Conservation (phyloP, 768 basidiomycete genomes). For the Hericium coralloides region DNA sequence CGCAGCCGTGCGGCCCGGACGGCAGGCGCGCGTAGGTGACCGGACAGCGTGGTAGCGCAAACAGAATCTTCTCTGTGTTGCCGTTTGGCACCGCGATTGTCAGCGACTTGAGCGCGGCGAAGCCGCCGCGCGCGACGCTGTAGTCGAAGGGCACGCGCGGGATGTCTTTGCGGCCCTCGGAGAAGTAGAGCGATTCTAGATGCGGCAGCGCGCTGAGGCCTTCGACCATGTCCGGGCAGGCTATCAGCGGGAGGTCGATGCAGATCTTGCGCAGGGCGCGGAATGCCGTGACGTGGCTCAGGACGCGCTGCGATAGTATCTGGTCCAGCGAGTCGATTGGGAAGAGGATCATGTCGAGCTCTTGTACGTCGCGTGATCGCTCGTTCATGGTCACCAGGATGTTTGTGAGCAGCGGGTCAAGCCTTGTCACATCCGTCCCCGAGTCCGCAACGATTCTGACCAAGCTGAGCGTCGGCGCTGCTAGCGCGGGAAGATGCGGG, state of each 20-base stretch:
- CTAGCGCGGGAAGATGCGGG: not conserved
- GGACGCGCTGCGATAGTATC: not conserved
- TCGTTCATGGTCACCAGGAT: not conserved
- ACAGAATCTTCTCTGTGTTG: conserved; percentile 24
- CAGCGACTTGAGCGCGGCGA: not conserved
- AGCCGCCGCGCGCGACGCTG: not conserved
- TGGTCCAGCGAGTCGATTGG: not conserved
- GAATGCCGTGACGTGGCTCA: not conserved
- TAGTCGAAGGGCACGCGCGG: conserved; percentile 12
- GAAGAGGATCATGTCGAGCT: not conserved
- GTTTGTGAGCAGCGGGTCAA: not conserved
- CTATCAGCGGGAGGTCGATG: not conserved
- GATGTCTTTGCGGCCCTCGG: not conserved
- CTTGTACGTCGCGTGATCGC: not conserved
- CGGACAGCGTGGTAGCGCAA: conserved; percentile 52
- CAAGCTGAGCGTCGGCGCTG: not conserved
- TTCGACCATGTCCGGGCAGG: not conserved
- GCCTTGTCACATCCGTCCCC: not conserved
- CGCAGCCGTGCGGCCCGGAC: not conserved
- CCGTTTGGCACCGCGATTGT: not conserved
- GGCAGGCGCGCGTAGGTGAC: conserved; percentile 33
- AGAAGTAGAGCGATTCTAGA: not conserved
- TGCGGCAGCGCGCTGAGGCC: not conserved
- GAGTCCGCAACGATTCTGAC: not conserved
- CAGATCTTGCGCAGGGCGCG: not conserved